Evolutionary conservation across 2,329 filamentous ascomycete genomes (phyloP), one percentile per base, ranked within the genome.

Genomic region (Hypoxylon sp.): DNA sequence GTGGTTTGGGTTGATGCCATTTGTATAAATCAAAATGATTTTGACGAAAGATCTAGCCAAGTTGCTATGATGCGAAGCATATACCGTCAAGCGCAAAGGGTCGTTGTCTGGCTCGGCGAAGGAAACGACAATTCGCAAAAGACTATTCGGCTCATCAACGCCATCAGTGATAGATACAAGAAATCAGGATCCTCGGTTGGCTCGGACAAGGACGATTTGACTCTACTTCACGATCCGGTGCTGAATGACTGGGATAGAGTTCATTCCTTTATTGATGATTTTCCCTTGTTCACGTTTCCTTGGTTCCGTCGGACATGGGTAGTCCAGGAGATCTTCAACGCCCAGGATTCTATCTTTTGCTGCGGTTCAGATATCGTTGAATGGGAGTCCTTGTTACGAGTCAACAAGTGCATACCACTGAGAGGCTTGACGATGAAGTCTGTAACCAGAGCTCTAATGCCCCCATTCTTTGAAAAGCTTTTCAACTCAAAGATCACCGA

Each of bases 271-370:
- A 43, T 43, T 17, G 38, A 43, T 21, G 17, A 43, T 1, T 21
- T 21, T 43, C 38, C 17, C 17, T 10, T 43, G n/a, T 43, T 43
- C 11, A 43, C 38, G 11, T 56, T 46, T 6, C 38, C 43, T 14
- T 60, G 36, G 25, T 60, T 60, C 10, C 25, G 38, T 25, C 57
- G 57, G 11, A 48, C 45, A 7, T 60, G 57, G 57, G 48, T 60
- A 7, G 46, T 52, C 11, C 48, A 60, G n/a, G 57, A 60, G 25
- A 36, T 60, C 21, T 60, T 32, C 17, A 52, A 60, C 14, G 30
- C 56, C 4, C 50, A 17, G 19, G 30, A 17, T 2, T 48, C 46
- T 7, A 14, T 23, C 17, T 43, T 41, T 6, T 48, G 23, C n/a
- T 49, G 34, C 10, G 43, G 56, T 7, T 45, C 25, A 3, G 46